Percentiles rank a stretch among this genome's conserved stretches.
Evolutionary conservation across 129 eudicot species (phyloP).

Genomic region (Arctium lappa): DNA sequence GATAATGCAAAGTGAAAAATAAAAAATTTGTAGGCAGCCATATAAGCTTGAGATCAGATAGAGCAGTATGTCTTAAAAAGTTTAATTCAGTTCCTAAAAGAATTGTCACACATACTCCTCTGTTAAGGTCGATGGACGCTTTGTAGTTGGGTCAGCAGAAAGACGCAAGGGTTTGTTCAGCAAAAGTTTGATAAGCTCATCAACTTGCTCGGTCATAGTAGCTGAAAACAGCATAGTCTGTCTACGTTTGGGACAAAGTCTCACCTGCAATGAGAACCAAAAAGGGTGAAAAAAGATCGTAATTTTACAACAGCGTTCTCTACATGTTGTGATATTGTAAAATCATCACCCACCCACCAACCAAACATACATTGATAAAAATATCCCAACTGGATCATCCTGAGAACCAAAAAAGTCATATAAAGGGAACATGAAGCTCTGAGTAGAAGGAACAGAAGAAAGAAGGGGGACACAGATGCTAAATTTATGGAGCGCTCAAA

Average conservation of each 20-base stretch:
- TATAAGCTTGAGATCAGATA: neutral
- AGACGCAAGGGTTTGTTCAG: conserved; percentile 80
- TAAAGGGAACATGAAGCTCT: too few species aligned
- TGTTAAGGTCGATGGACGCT: conserved; percentile 69
- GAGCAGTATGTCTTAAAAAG: neutral
- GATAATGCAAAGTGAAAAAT: neutral
- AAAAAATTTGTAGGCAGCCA: neutral
- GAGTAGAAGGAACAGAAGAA: too few species aligned
- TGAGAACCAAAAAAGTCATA: too few species aligned
- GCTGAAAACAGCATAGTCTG: conserved; percentile 97
- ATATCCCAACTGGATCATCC: too few species aligned
- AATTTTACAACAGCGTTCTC: neutral
- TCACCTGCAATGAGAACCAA: conserved; percentile 44
- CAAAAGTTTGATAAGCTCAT: conserved; percentile 72
- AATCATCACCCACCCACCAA: too few species aligned
- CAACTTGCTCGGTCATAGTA: conserved; percentile 92
- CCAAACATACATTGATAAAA: too few species aligned
- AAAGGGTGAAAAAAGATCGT: neutral
- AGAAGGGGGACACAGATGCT: too few species aligned
- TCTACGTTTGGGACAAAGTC: conserved; percentile 78
- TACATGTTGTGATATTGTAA: neutral
- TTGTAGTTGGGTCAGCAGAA: conserved; percentile 80
- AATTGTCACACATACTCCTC: conserved; percentile 63
- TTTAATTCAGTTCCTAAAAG: neutral
- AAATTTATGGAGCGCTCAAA: too few species aligned